These are phyloP conservation scores for Trichoderma breve DNA, from an alignment of 2,329 filamentous ascomycete species.

Conservation along the genomic window DNA sequence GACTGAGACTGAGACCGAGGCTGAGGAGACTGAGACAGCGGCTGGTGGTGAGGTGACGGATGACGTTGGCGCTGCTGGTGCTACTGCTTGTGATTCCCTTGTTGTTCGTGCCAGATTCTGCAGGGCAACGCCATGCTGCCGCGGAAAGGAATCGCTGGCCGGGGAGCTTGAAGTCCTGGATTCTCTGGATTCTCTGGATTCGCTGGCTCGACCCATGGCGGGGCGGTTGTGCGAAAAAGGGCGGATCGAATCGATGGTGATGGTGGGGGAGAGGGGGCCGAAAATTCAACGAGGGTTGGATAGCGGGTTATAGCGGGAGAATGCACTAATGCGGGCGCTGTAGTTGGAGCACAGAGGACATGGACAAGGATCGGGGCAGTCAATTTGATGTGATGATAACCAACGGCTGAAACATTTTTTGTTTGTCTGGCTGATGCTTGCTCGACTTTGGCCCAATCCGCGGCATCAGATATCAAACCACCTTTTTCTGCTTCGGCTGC, in stretches of 20 bases:
- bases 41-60: not conserved
- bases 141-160: conserved; percentile 30
- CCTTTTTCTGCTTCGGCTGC: not conserved
- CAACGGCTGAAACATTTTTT: not conserved
- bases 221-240: conserved; percentile 21
- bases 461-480: not conserved
- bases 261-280: conserved; percentile 5
- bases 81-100: not conserved
- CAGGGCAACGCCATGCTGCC: conserved; percentile 33
- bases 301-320: not conserved
- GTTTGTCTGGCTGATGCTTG: not conserved
- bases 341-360: too few relatives aligned
- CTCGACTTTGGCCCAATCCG: not conserved
- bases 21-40: conserved; percentile 20
- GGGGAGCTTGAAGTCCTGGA: conserved; percentile 24
- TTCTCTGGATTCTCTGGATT: conserved; percentile 21
- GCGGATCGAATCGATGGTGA: not conserved
- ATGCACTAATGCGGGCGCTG: not conserved
- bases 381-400: not conserved
- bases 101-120: conserved; percentile 31
- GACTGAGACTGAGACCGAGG: not conserved
- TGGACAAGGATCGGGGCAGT: not conserved
- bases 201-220: conserved; percentile 30
- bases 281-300: not conserved
- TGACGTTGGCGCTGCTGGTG: not conserved